These are phyloP conservation scores for Chlamydomonas sphaeroides DNA, from an alignment of 139 green algal species.

Conservation along the genomic window DNA sequence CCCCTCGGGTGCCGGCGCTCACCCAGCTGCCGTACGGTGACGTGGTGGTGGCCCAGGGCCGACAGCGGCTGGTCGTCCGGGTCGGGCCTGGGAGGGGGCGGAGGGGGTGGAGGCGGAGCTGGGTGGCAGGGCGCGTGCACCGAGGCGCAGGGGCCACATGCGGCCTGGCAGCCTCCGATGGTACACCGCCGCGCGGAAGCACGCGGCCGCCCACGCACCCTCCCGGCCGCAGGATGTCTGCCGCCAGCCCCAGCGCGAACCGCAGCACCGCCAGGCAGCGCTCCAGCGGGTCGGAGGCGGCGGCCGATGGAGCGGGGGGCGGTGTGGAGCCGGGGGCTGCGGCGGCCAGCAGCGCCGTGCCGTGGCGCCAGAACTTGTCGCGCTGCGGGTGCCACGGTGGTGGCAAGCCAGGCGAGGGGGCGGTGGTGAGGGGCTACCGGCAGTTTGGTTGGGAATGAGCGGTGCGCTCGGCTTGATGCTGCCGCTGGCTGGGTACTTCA, in stretches of 20 bases:
- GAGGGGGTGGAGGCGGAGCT: neutral
- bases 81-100: slow-evolving; percentile 3
- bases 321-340: neutral
- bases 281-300: slow-evolving; percentile 37
- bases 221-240: slow-evolving; percentile 40
- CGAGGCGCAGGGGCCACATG: neutral
- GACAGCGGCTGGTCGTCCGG: slow-evolving; percentile 49
- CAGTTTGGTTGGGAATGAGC: neutral
- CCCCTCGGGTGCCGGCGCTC: too few species aligned
- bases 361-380: slow-evolving; percentile 45
- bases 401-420: neutral
- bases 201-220: neutral
- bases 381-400: slow-evolving; percentile 18
- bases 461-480: too few species aligned
- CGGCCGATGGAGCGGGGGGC: neutral
- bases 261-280: slow-evolving; percentile 45
- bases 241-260: slow-evolving; percentile 23
- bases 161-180: neutral
- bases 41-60: slow-evolving; percentile 54
- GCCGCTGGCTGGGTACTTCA: too few species aligned
- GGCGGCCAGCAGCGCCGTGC: slow-evolving; percentile 15
- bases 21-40: slow-evolving; percentile 48
- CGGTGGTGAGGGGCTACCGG: neutral
- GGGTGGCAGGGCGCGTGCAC: too few species aligned
- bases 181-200: too few species aligned